Evolutionary conservation across 768 basidiomycete genomes (phyloP), one percentile per base, ranked within the genome.

Genomic region (Phylloporus sp.): DNA sequence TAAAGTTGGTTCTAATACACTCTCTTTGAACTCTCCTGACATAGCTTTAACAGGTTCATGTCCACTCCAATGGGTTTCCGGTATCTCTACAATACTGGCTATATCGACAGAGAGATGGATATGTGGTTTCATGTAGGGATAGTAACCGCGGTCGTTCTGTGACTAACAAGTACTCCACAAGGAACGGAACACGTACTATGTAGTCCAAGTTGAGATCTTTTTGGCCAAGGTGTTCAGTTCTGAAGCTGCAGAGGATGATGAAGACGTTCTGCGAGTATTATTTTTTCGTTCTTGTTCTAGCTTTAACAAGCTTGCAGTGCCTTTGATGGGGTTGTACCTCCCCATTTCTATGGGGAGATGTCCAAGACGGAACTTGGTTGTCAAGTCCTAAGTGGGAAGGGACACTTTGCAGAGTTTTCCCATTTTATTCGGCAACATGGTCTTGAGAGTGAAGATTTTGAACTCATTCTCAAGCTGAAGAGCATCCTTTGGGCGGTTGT

Each of bases 321-420:
- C 18, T 91, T 89, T 52, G 93, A 94, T 47, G 88, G 88, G 12
- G 85, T 86, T 11, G 90, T 93, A 12, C 97, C 95, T 3, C 84
- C 89, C 2, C 95, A 99, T 68, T 98, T 99, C 70, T 95, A 97
- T 61, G 95, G 95, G 20, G 95, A 97, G 69, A 90, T 98, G 80
- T 87, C 94, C 41, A 97, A 97, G 69, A 98, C 97, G 4, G 88
- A 90, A 50, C 85, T 95, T 44, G 97, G 97, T 0, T 95, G 94
- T 68, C 88, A 90, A 63, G 84, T 94, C 10, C 72, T 99, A 35
- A 82, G 85, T 52, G 93, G 95, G 52, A 93, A 88, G 59, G 91
- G 91, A 0, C 92, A 98, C 64, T 94, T 98, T 61, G 65, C 79
- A 6, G 91, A 95, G 56, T 97, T 97, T 62, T 86, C 91, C 1